A percentile compares a stretch with the other conserved stretches of the same genome.
Conservation (phyloP, 208 protist species). For the Leptomonas pyrrhocoris region DNA sequence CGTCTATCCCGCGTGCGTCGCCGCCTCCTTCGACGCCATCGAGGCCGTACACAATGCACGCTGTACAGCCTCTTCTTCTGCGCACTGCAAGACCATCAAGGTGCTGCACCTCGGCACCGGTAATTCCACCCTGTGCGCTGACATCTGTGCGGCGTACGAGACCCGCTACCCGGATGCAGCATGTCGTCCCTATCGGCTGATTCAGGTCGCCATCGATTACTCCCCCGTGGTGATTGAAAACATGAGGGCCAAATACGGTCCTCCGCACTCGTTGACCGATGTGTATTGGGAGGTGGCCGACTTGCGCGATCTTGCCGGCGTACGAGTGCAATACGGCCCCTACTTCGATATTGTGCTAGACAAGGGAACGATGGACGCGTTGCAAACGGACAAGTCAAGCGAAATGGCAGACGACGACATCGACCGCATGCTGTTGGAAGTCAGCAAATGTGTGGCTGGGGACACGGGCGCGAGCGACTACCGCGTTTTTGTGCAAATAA, state of each 20-base stretch:
- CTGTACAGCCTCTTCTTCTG: not conserved
- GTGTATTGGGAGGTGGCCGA: conserved; percentile 79
- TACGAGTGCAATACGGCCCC: conserved; percentile 47
- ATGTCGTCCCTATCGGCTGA: conserved; percentile 35
- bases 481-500: conserved; percentile 78
- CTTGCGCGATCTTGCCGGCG: conserved; percentile 60
- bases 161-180: conserved; percentile 20
- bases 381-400: conserved; percentile 68
- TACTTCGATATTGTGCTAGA: conserved; percentile 82
- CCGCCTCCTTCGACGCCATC: conserved; percentile 50
- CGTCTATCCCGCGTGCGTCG: conserved; percentile 58
- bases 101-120: conserved; percentile 85
- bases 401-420: conserved; percentile 60
- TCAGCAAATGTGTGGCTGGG: conserved; percentile 49
- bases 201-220: conserved; percentile 87
- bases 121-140: conserved; percentile 74
- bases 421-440: conserved; percentile 67
- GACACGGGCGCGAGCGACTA: conserved; percentile 13
- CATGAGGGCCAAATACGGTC: conserved; percentile 59
- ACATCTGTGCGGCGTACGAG: conserved; percentile 49
- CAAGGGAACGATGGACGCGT: conserved; percentile 88
- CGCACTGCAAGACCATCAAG: conserved; percentile 20
- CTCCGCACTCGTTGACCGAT: conserved; percentile 16
- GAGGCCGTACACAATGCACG: conserved; percentile 35
- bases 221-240: conserved; percentile 75